phyloP scores from a whole-genome alignment of 2,329 filamentous ascomycete species.

The Passalora sequoiae region DNA sequence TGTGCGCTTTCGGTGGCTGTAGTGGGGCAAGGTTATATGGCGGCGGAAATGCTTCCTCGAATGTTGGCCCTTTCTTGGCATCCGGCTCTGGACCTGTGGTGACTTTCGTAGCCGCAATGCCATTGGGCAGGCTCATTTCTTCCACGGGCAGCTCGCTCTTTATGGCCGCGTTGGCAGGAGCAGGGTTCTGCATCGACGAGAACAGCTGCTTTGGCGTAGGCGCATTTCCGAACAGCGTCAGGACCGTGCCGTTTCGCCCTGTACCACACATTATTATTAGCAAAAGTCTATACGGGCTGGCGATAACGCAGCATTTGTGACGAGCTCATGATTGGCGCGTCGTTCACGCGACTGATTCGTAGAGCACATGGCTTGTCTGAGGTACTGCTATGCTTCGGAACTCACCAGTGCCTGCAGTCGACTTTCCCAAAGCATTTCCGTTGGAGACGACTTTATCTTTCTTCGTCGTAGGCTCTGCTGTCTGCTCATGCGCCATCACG shows the following conservation, averaged over 20 bases:
- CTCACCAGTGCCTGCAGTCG: not conserved
- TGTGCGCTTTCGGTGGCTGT: slow-evolving; percentile 63
- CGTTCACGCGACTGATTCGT: too few species aligned
- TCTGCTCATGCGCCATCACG: slow-evolving; percentile 7
- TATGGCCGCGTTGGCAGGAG: slow-evolving; percentile 12
- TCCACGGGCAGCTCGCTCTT: slow-evolving; percentile 45
- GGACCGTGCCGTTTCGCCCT: slow-evolving; percentile 55
- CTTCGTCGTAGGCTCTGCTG: slow-evolving; percentile 11
- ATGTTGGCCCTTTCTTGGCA: slow-evolving; percentile 55
- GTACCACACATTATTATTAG: too few species aligned
- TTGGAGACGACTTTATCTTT: slow-evolving; percentile 15
- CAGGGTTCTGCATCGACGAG: slow-evolving; percentile 64
- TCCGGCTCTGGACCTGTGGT: slow-evolving; percentile 47
- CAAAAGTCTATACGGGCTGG: too few species aligned
- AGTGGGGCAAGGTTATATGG: slow-evolving; percentile 60
- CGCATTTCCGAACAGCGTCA: slow-evolving; percentile 73
- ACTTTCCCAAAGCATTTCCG: slow-evolving; percentile 7
- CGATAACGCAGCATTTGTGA: too few species aligned
- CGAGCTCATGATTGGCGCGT: too few species aligned
- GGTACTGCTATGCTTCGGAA: too few species aligned
- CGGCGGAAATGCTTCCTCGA: slow-evolving; percentile 70
- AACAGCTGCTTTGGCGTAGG: slow-evolving; percentile 73
- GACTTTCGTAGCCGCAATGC: slow-evolving; percentile 65
- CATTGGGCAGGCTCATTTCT: slow-evolving; percentile 66
- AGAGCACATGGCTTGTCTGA: too few species aligned